Conservation (phyloP, 495 filamentous ascomycete genomes). For the Xylaria curta region DNA sequence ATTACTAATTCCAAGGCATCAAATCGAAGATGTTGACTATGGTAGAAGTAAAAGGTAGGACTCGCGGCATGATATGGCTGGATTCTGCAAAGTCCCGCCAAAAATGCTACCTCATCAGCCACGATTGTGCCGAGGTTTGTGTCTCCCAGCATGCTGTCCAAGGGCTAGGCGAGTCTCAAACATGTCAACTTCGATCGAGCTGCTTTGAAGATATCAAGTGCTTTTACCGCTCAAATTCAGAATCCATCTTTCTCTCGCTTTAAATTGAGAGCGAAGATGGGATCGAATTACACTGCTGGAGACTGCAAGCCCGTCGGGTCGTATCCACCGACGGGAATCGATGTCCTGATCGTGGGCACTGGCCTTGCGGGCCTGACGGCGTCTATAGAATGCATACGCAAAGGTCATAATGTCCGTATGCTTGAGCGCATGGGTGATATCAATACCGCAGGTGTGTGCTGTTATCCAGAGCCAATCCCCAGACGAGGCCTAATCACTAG, state of each 20-base stretch:
- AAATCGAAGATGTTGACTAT: not conserved
- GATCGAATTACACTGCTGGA: conserved; percentile 33
- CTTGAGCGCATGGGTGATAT: conserved; percentile 57
- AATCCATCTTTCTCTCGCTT: conserved; percentile 8
- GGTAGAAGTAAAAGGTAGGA: not conserved
- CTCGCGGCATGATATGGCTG: not conserved
- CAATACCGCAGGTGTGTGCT: conserved; percentile 45
- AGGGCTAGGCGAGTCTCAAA: not conserved
- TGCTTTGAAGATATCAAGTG: not conserved
- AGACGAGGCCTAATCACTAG: not conserved
- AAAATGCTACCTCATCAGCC: not conserved
- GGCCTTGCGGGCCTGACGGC: conserved; percentile 69
- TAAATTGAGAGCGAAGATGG: conserved; percentile 32
- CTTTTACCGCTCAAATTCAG: not conserved
- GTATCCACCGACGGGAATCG: conserved; percentile 55
- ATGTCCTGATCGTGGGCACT: conserved; percentile 66
- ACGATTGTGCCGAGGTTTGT: not conserved
- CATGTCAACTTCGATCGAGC: not conserved
- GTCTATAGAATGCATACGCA: conserved; percentile 67
- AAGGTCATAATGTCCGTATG: conserved; percentile 66
- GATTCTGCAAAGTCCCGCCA: not conserved
- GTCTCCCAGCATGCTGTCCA: not conserved
- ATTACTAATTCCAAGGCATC: not conserved
- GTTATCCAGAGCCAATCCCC: conserved; percentile 17
- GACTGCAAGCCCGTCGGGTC: conserved; percentile 47